Base-by-base conservation (phyloP, 805 yeast species). In the Myxozyma melibiosi region DNA sequence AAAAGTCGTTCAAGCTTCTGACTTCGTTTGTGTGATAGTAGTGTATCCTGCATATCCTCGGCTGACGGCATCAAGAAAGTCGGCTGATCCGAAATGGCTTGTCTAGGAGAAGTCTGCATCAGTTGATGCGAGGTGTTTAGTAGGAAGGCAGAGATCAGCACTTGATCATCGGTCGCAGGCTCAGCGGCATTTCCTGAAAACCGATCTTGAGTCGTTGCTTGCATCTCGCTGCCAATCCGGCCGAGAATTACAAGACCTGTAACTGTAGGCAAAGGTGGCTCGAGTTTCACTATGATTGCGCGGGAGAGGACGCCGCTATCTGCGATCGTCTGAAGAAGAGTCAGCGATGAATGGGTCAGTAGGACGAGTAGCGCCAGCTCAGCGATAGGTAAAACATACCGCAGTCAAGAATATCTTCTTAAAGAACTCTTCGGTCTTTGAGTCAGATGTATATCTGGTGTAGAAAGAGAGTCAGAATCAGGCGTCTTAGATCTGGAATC, bases 31-130 rank as follows among this genome's bases (percentile, higher is more conserved):
- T 33, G 48, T 6, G 62, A 37, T 7, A 41, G 33, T 8, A 44
- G 31, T 20, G 37, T 30, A 7, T 51, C 55, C n/a, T 34, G 43
- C 27, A 53, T 31, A n/a, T 57, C 62, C 25, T 53, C 58, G 4
- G 41, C 55, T 20, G 62, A 53, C 22, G 53, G 46, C 4, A 43
- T 55, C 24, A 57, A 27, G 22, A 57, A 57, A 7, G 53, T 42
- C 34, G 53, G 39, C 37, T 35, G 40, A 1, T 30, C 11, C 4
- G 31, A 13, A 22, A 25, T 30, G 4, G 14, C 16, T 18, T 27
- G 33, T 5, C 16, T 20, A 11, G 14, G 11, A 30, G 13, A 14
- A 13, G 40, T 13, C 5, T 37, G 22, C 30, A 27, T 14, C 14
- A 28, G 20, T 43, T 31, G 27, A 20, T 34, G 43, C 2, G 45